Conservation (phyloP, 2,329 filamentous ascomycete species). For the Geoglossum cookeanum region DNA sequence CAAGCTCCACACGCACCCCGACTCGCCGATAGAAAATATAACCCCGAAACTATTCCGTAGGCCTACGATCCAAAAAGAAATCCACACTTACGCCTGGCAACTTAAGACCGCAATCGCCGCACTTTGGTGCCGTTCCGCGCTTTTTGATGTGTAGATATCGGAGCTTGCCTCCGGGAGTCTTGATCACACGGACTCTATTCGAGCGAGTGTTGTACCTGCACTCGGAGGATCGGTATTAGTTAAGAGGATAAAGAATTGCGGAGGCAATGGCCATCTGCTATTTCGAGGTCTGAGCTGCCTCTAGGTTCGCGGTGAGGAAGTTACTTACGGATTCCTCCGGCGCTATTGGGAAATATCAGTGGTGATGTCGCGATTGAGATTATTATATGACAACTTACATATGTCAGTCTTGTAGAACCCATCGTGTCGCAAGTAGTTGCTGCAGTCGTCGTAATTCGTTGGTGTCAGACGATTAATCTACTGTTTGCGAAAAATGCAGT, state of each 20-base stretch:
- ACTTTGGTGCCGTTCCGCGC: conserved; percentile 95
- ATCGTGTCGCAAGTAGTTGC: conserved; percentile 20
- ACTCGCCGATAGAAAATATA: not conserved
- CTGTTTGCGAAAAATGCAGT: not conserved
- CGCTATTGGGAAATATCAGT: conserved; percentile 24
- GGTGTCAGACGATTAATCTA: not conserved
- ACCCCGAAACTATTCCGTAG: not conserved
- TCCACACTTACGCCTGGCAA: conserved; percentile 75
- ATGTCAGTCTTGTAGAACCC: conserved; percentile 35
- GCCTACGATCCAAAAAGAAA: not conserved
- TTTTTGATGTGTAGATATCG: conserved; percentile 99
- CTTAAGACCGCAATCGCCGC: conserved; percentile 96
- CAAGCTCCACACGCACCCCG: no score
- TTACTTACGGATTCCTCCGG: conserved; percentile 31
- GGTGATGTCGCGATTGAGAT: conserved; percentile 11
- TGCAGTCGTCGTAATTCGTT: not conserved
- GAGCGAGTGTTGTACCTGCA: conserved; percentile 90
- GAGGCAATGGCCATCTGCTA: no score
- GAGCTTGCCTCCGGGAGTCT: conserved; percentile 91
- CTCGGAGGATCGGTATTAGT: not conserved
- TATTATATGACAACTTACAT: conserved; percentile 24
- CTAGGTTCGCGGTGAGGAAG: not conserved
- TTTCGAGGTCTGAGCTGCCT: not conserved
- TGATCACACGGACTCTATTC: conserved; percentile 90
- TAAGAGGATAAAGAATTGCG: not conserved